Conservation (phyloP, 1,139 yeast genomes). For the Debaryomycetaceae sp. region DNA sequence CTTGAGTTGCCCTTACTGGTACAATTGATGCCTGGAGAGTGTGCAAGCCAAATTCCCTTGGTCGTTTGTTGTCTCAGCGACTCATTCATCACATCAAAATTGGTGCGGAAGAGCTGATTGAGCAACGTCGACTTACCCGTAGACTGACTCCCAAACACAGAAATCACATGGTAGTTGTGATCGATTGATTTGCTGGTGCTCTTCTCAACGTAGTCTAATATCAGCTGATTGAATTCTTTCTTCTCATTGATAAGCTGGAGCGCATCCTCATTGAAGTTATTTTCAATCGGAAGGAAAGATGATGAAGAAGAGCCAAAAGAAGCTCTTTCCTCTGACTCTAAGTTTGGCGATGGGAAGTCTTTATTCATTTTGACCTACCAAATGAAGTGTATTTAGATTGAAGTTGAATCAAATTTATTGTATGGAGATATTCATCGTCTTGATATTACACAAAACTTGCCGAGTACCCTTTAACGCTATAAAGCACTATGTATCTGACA, state of each 20-base stretch:
- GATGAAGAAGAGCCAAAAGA: conserved; percentile 22
- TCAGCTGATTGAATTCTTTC: conserved; percentile 53
- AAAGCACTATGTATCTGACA: not conserved
- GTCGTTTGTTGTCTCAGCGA: conserved; percentile 80
- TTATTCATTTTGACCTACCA: conserved; percentile 1
- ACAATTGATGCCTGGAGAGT: conserved; percentile 45
- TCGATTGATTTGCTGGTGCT: conserved; percentile 44
- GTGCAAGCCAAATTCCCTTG: conserved; percentile 92
- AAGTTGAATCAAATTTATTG: not conserved
- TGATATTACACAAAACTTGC: not conserved
- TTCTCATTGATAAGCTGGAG: conserved; percentile 79
- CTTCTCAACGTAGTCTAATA: conserved; percentile 38
- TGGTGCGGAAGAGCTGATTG: conserved; percentile 79
- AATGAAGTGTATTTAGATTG: not conserved
- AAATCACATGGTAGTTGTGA: conserved; percentile 78
- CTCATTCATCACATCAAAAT: conserved; percentile 93
- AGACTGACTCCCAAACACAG: conserved; percentile 96
- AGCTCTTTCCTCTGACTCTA: conserved; percentile 1
- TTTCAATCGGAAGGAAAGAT: conserved; percentile 42
- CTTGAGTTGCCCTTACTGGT: conserved; percentile 14
- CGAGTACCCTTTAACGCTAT: not conserved
- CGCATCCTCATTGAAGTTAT: conserved; percentile 35
- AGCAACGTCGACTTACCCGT: conserved; percentile 93
- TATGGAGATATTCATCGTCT: not conserved
- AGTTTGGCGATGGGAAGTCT: conserved; percentile 2